A percentile compares a stretch with the other conserved stretches of the same genome.
Conservation (phyloP, 148 eudicot species). For the Fagopyrum tataricum region DNA sequence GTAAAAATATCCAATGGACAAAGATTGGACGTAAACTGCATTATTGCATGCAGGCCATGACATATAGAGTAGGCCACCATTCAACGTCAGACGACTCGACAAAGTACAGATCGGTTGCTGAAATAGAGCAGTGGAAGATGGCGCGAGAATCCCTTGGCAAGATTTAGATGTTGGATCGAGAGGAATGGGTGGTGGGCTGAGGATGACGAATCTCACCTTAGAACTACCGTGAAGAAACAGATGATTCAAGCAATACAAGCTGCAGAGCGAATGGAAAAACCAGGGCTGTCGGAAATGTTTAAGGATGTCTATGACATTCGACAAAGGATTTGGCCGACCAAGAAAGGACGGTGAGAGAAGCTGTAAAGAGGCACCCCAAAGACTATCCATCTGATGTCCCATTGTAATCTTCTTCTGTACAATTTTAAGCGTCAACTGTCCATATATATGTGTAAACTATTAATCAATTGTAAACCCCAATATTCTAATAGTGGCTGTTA, state of each 20-base stretch:
- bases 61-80: conserved; percentile 82
- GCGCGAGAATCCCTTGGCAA: conserved; percentile 35
- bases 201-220: conserved; percentile 41
- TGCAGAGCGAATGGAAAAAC: conserved; percentile 65
- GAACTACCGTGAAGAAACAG: conserved; percentile 45
- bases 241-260: conserved; percentile 53
- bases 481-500: too few species aligned
- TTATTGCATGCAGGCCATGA: conserved; percentile 47
- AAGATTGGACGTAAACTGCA: neutral
- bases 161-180: conserved; percentile 59
- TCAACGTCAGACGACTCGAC: conserved; percentile 92
- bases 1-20: too few species aligned
- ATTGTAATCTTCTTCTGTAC: neutral
- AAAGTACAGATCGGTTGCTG: conserved; percentile 52
- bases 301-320: conserved; percentile 57
- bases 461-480: too few species aligned
- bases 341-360: conserved; percentile 44
- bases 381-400: conserved; percentile 41
- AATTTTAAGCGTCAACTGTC: too few species aligned
- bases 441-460: too few species aligned
- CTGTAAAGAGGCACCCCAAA: conserved; percentile 43
- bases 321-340: conserved; percentile 57
- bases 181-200: conserved; percentile 75
- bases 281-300: conserved; percentile 50
- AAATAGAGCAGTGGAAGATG: conserved; percentile 66